These are phyloP conservation scores for Apiotrichum gamsii DNA, from an alignment of 1,284 basidiomycete species.

Conservation along the genomic window DNA sequence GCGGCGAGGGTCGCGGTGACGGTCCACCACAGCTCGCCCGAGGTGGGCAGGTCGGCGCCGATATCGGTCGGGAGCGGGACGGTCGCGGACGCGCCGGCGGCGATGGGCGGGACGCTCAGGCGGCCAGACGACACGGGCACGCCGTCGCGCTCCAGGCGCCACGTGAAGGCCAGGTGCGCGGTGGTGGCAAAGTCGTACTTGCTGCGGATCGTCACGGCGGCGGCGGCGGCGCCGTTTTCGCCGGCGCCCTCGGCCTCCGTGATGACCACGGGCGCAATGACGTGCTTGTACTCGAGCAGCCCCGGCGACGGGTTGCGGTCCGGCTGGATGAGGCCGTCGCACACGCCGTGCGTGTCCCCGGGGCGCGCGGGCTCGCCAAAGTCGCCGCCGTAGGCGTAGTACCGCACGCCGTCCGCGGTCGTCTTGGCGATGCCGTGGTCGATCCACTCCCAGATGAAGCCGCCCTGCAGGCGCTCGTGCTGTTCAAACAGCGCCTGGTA, in stretches of 20 bases:
- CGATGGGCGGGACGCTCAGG: slow-evolving; percentile 4
- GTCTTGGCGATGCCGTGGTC: slow-evolving; percentile 14
- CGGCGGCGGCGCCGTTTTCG: background rate
- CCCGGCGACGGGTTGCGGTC: slow-evolving; percentile 22
- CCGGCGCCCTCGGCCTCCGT: background rate
- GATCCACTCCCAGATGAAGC: slow-evolving; percentile 24
- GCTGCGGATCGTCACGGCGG: slow-evolving; percentile 5
- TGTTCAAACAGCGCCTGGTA: slow-evolving; percentile 17
- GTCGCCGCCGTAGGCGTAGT: slow-evolving; percentile 18
- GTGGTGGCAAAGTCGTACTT: slow-evolving; percentile 15
- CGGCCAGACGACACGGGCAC: slow-evolving; percentile 3
- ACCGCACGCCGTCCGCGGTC: background rate
- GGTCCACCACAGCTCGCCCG: slow-evolving; percentile 2
- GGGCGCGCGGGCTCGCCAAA: slow-evolving; percentile 21
- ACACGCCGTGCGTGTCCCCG: slow-evolving; percentile 23
- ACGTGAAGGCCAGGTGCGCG: slow-evolving; percentile 14
- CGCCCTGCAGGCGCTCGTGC: slow-evolving; percentile 16
- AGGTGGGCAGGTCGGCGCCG: background rate
- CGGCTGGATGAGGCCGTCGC: slow-evolving; percentile 22
- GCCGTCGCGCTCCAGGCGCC: slow-evolving; percentile 16
- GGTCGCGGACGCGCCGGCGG: background rate
- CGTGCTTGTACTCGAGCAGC: slow-evolving; percentile 16
- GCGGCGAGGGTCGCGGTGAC: slow-evolving; percentile 6
- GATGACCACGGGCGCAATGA: slow-evolving; percentile 17
- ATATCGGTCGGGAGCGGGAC: slow-evolving; percentile 2